phyloP scores from a whole-genome alignment of 805 yeast genomes.

The Saccharomycopsis amapae region DNA sequence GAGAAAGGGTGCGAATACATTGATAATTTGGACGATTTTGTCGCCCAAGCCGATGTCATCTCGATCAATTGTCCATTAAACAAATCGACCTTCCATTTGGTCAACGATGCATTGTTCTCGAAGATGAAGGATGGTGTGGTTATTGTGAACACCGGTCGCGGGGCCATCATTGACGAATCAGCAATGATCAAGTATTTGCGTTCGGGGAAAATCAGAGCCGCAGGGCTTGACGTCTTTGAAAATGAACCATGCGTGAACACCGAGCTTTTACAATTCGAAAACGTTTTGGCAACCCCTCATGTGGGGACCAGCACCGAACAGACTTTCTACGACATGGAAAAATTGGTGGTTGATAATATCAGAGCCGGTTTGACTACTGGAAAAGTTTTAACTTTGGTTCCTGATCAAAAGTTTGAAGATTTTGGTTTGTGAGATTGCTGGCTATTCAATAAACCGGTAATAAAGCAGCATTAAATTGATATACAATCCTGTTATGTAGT shows the following conservation, averaged over 20 bases:
- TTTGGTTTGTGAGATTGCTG: no score
- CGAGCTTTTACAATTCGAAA: slow-evolving; percentile 29
- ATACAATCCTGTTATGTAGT: no score
- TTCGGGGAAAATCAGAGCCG: slow-evolving; percentile 65
- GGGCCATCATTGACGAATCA: slow-evolving; percentile 66
- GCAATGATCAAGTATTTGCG: slow-evolving; percentile 70
- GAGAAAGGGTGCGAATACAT: slow-evolving; percentile 71
- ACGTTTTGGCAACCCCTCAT: slow-evolving; percentile 54
- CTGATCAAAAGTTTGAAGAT: slow-evolving; percentile 47
- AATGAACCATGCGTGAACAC: slow-evolving; percentile 41
- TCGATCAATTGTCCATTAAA: slow-evolving; percentile 76
- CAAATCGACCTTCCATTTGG: slow-evolving; percentile 57
- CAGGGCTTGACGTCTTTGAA: slow-evolving; percentile 76
- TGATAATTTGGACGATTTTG: slow-evolving; percentile 55
- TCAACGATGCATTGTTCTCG: slow-evolving; percentile 57
- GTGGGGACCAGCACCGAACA: slow-evolving; percentile 41
- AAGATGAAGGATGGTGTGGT: slow-evolving; percentile 69
- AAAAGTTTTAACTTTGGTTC: slow-evolving; percentile 44
- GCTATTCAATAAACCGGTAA: no score
- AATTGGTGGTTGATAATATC: slow-evolving; percentile 36
- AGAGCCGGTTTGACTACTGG: slow-evolving; percentile 36
- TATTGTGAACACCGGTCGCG: slow-evolving; percentile 75
- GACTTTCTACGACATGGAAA: slow-evolving; percentile 35
- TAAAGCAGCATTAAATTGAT: no score
- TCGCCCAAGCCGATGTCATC: slow-evolving; percentile 60